phyloP scores from a whole-genome alignment of 148 eudicot genomes.

The Cornus controversa region DNA sequence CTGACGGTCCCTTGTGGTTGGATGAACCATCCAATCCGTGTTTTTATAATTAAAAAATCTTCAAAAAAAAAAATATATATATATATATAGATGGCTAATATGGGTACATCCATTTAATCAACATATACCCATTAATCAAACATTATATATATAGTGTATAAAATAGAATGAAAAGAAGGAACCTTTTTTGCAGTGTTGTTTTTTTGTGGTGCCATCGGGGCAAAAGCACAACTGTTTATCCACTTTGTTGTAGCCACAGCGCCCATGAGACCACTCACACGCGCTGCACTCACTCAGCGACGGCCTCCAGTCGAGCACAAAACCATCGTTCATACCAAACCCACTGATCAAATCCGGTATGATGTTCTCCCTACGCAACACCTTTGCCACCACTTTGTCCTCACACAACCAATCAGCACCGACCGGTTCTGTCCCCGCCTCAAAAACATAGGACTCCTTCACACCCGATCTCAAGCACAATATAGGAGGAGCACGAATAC shows the following conservation, averaged over 20 bases:
- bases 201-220: neutral
- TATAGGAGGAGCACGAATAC: neutral
- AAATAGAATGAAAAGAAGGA: too few species aligned
- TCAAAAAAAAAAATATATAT: too few species aligned
- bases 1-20: too few species aligned
- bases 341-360: neutral
- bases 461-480: neutral
- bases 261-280: neutral
- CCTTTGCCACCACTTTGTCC: neutral
- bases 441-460: neutral
- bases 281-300: neutral
- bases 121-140: too few species aligned
- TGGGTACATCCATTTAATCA: too few species aligned
- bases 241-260: neutral
- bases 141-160: too few species aligned
- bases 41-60: too few species aligned
- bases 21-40: too few species aligned
- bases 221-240: slow-evolving; percentile 4
- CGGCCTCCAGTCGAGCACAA: neutral
- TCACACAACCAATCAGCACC: neutral
- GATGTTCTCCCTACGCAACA: neutral
- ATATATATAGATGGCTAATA: too few species aligned
- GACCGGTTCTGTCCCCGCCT: neutral
- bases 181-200: neutral
- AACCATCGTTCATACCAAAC: neutral